Evolutionary conservation across 2,329 filamentous ascomycete genomes (phyloP), one percentile per base, ranked within the genome.

Genomic region (Phialophora chinensis): DNA sequence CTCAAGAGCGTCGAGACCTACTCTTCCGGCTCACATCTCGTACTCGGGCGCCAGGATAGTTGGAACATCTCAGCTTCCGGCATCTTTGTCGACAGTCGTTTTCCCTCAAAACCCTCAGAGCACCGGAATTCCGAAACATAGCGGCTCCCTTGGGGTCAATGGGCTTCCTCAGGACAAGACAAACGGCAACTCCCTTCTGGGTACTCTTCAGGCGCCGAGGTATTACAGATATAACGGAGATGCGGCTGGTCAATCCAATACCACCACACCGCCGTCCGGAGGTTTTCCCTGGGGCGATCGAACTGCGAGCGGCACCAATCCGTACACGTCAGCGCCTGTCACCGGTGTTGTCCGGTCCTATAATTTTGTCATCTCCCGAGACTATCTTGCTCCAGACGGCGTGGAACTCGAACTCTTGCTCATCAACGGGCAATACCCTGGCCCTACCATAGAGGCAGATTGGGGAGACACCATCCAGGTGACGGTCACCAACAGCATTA

Each of bases 351-450:
- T 64, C 42, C 61, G 68, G 7, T 58, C 53, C 12, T 69, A 69
- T 27, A 57, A 65, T 44, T 67, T 67, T 44, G 56, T 59, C 23
- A 52, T 69, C 20, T 56, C 67, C 1, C 20, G 65, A 60, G 62
- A 58, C 38, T 62, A 33, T 14, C 35, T 69, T 11, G 56, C 65
- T 47, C 67, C 67, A 3, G 66, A 67, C 53, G 69, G 67, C 12
- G 62, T 65, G 49, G 53, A 60, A 53, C 55, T 53, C 23, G 20
- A 42, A 17, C 23, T 61, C 2, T 29, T 69, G 11, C 29, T 66
- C 7, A 50, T 91, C 73, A 90, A 90, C 74, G 85, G 85, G 5
- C 83, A 86, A 49, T 89, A 86, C 67, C 90, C 90, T 0, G 90
- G 88, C 0, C 90, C 90, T 1, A 80, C 83, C 11, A 86, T 74